Evolutionary conservation across 108 stramenopile genomes (phyloP).

Genomic region (Schizochytrium sp.): DNA sequence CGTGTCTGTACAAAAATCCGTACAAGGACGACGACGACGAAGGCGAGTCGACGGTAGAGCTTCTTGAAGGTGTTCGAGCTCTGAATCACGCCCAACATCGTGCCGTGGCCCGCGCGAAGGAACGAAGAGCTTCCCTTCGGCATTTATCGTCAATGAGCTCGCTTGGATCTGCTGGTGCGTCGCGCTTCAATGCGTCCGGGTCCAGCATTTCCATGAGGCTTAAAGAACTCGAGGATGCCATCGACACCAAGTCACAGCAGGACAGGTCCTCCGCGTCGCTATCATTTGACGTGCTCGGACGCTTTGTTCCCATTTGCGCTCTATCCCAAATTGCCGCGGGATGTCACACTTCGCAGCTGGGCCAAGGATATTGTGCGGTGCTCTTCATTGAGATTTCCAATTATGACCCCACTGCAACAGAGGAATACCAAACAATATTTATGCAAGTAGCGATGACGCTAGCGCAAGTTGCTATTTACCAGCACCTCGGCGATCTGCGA

Average conservation of each 20-base stretch:
- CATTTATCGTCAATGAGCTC: no score
- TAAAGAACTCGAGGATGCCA: neutral
- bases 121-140: neutral
- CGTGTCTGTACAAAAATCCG: neutral
- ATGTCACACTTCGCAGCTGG: neutral
- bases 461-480: neutral
- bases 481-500: neutral
- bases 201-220: neutral
- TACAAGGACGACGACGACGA: neutral
- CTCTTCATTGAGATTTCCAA: neutral
- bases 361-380: neutral
- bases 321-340: neutral
- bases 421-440: neutral
- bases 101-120: neutral
- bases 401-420: neutral
- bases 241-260: neutral
- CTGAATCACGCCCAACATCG: neutral
- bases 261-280: neutral
- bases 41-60: neutral
- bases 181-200: neutral
- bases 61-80: neutral
- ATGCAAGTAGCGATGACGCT: neutral
- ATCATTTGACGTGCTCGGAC: neutral
- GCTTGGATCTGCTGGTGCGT: neutral
- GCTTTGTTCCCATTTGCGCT: neutral